Evolutionary conservation across 495 filamentous ascomycete genomes (phyloP), one percentile per base, ranked within the genome.

Genomic region (Penicillium psychrofluorescens): DNA sequence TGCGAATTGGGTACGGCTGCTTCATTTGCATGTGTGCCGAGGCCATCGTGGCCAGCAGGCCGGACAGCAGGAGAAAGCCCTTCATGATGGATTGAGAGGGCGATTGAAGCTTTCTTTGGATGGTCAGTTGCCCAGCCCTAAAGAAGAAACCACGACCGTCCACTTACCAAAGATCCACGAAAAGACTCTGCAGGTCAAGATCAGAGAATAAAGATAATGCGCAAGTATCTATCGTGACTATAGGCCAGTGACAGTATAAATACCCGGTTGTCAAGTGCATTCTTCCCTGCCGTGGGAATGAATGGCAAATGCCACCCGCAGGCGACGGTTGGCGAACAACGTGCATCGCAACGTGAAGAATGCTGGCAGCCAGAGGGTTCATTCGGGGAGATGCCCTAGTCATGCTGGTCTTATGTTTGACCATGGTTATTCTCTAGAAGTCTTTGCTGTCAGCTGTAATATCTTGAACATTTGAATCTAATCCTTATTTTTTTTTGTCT

Each of bases 1-100:
- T 72, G 56, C 68, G 65, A 38, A 74, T 69, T 10, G 70, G 70
- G 31, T 61, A 68, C 2, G 70, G 70, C 36, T 66, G 61, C 47
- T 56, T 58, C 67, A 74, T 61, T 44, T 74, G 68, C 55, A 74
- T 67, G 51, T 74, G 70, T 13, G 62, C 70, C 31, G 64, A 64
- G 38, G 58, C 66, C 30, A 54, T 58, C 33, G 60, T 54, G 36
- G 65, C 66, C 66, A 74, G 14, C 8, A 71, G 48, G 38, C 59
- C 59, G 10, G 41, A 56, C 13, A 62, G 12, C 29, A 69, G 37
- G 7, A 62, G 38, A 35, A 59, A 37, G 35, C 51, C 55, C 63
- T 71, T 70, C 70, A 73, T 73, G 22, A 32, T 44, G 66, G 68
- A 41, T 43, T 15, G 22, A 22, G 22, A 22, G 22, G 22, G 22